A percentile compares a stretch with the other conserved stretches of the same genome.
Conservation (phyloP, 345 rosid species). For the Iberis pinnata region DNA sequence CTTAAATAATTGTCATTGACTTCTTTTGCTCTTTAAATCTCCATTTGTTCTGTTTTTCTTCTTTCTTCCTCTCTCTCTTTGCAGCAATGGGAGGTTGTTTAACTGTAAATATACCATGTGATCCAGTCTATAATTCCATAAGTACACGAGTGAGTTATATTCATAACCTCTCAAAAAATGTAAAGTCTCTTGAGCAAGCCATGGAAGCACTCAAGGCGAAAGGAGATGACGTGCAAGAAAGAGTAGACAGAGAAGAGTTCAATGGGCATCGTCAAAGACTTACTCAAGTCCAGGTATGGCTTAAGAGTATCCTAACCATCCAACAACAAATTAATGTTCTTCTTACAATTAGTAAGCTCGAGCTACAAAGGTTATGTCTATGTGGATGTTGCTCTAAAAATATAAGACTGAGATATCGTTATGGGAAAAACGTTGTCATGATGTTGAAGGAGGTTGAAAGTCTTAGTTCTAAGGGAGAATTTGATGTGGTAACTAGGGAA, state of each 20-base stretch:
- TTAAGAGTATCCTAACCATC: neutral
- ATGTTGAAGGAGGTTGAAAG: too few relatives aligned
- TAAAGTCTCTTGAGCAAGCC: neutral
- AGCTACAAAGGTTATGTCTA: neutral
- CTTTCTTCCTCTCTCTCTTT: too few relatives aligned
- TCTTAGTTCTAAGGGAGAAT: neutral
- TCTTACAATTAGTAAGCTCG: neutral
- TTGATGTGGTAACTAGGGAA: neutral
- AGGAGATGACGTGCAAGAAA: neutral
- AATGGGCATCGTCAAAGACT: neutral
- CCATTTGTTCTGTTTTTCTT: too few relatives aligned
- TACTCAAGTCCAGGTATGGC: slow-evolving; percentile 1
- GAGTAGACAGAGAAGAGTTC: neutral
- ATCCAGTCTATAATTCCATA: too few relatives aligned
- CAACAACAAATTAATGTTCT: neutral
- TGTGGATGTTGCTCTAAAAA: neutral
- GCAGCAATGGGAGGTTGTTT: too few relatives aligned
- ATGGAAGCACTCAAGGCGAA: neutral
- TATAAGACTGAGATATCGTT: neutral
- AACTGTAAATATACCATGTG: too few relatives aligned
- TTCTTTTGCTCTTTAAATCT: too few relatives aligned
- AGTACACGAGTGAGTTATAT: too few relatives aligned
- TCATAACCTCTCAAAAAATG: neutral
- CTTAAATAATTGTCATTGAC: too few relatives aligned
- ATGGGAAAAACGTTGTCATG: neutral